These are phyloP conservation scores for Gossypium sturtianum DNA, from an alignment of 345 rosid species.

Conservation along the genomic window DNA sequence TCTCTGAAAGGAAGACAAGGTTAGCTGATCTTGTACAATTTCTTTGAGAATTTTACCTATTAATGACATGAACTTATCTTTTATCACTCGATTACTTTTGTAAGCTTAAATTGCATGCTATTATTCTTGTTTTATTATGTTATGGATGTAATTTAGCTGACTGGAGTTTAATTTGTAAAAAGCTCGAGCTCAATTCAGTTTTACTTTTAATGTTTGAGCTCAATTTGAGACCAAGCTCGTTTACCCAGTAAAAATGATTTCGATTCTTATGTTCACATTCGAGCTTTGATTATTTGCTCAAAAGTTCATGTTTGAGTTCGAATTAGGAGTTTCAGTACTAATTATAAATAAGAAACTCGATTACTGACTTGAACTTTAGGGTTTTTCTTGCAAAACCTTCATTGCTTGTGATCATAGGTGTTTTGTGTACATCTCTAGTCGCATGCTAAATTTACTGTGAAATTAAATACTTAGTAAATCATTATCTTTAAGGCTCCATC, in stretches of 20 bases:
- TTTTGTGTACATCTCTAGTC: neutral
- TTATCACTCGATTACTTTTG: neutral
- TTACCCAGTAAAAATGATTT: neutral
- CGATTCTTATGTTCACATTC: neutral
- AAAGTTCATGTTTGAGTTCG: neutral
- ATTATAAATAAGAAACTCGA: neutral
- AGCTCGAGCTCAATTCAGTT: neutral
- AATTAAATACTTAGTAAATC: neutral
- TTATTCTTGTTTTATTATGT: neutral
- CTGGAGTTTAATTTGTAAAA: neutral
- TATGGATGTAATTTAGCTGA: neutral
- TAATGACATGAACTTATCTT: neutral
- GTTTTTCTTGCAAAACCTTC: neutral
- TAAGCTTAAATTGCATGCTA: slow-evolving; percentile 5
- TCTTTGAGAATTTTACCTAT: neutral
- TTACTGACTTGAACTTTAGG: neutral
- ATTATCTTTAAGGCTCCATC: neutral
- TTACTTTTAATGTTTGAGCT: neutral
- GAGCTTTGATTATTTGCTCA: neutral
- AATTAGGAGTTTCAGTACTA: neutral
- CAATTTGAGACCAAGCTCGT: neutral
- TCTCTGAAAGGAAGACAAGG: slow-evolving; percentile 59
- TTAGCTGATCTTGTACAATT: slow-evolving; percentile 7
- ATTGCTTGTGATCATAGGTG: neutral
- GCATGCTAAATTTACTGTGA: neutral